Conservation (phyloP, 352 stramenopile genomes). For the Globisporangium yorkense region DNA sequence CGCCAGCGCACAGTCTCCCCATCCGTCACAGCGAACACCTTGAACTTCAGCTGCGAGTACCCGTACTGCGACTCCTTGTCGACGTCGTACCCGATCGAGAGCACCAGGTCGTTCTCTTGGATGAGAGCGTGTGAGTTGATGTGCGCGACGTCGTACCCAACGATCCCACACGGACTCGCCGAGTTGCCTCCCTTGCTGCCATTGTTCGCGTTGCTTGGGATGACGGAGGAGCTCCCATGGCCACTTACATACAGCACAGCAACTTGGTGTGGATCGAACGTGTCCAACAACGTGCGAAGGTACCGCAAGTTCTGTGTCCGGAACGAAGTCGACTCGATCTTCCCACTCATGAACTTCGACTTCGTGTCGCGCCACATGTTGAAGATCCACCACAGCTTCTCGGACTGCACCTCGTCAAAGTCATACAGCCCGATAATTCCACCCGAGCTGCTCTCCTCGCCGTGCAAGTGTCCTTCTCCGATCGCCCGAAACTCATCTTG, state of each 20-base stretch:
- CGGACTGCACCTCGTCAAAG: slow-evolving; percentile 78
- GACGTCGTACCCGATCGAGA: slow-evolving; percentile 57
- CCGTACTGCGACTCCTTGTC: slow-evolving; percentile 7
- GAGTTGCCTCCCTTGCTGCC: background rate
- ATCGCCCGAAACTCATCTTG: slow-evolving; percentile 17
- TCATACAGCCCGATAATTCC: slow-evolving; percentile 62
- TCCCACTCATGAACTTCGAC: slow-evolving; percentile 63
- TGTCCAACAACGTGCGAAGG: slow-evolving; percentile 59
- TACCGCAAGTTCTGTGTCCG: slow-evolving; percentile 65
- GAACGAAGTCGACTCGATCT: slow-evolving; percentile 62
- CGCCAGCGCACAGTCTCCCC: slow-evolving; percentile 54
- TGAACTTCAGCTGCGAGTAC: slow-evolving; percentile 43
- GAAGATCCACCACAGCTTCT: slow-evolving; percentile 81
- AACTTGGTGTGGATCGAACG: slow-evolving; percentile 77
- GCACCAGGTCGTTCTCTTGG: slow-evolving; percentile 56
- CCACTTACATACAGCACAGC: slow-evolving; percentile 56
- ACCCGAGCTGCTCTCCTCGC: slow-evolving; percentile 48
- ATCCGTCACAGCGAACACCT: slow-evolving; percentile 50
- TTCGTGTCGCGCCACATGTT: slow-evolving; percentile 63
- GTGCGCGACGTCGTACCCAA: slow-evolving; percentile 71
- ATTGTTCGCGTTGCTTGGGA: slow-evolving; percentile 16
- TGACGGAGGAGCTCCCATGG: slow-evolving; percentile 17
- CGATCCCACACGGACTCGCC: slow-evolving; percentile 25
- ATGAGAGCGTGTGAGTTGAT: slow-evolving; percentile 75
- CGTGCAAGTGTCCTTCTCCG: slow-evolving; percentile 21